Evolutionary conservation across 805 yeast genomes (phyloP), one percentile per base, ranked within the genome.

Genomic region (Wickerhamiella bombiphila): DNA sequence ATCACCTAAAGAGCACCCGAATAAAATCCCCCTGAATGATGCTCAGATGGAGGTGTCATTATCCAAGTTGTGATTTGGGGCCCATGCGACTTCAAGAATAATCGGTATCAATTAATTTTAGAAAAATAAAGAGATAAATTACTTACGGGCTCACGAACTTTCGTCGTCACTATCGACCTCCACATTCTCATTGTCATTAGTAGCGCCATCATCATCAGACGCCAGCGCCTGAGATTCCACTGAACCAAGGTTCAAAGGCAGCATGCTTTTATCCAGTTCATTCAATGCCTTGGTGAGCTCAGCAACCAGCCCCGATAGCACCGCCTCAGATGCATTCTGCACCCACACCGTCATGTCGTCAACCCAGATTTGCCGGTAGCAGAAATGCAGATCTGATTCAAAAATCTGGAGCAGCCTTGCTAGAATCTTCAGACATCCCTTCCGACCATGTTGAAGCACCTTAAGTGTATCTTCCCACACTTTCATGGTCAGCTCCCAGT

Each of bases 381-480:
- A 43, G 13, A 19, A 19, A 37, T 47, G 48, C 25, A 42, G 22
- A 3, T 50, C 54, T 14, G 31, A 40, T 42, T 94, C 66, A 56
- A 86, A 86, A 8, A 80, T 58, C 52, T 80, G 88, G 46, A 80
- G 69, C 13, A 74, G 56, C 5, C 69, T 71, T 22, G 85, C 58
- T 18, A 88, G 52, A 1, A 69, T 61, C 46, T 70, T 69, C 25
- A 85, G 59, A 0, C 86, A 66, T 11, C 69, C 65, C 35, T 80
- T 61, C 49, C 75, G 76, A 1, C 96, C 96, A 20, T 70, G 71
- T 37, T 77, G 56, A 34, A 91, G 59, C 3, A 74, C 61, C 36
- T 63, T 64, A 45, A 77, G 72, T 0, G 75, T 80, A 53, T 81
- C 94, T 25, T 71, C 67, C 93, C 94, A 81, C 1, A 74, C 78